A percentile compares a stretch with the other conserved stretches of the same genome.
phyloP scores from a whole-genome alignment of 2,329 filamentous ascomycete genomes.

The Beauveria australis region DNA sequence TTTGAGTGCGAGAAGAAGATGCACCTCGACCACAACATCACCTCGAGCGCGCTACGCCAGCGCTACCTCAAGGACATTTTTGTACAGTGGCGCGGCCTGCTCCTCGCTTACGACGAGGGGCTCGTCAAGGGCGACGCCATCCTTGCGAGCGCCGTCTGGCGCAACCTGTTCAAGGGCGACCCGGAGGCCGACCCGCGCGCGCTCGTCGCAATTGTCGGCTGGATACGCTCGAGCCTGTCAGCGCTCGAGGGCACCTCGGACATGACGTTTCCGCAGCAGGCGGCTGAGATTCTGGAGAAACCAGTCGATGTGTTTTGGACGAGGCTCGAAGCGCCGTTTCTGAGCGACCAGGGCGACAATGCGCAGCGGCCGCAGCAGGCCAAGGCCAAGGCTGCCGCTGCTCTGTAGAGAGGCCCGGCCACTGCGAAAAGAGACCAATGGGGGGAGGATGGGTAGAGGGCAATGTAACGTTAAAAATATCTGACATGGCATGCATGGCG shows the following conservation, averaged over 20 bases:
- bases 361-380: not conserved
- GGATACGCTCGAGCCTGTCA: constrained; percentile 42
- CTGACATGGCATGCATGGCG: not conserved
- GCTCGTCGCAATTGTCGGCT: constrained; percentile 47
- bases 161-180: constrained; percentile 77
- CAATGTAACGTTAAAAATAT: not conserved
- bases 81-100: constrained; percentile 80
- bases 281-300: constrained; percentile 26
- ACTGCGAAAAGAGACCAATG: not conserved
- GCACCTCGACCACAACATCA: constrained; percentile 68
- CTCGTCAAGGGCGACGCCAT: constrained; percentile 68
- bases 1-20: constrained; percentile 79
- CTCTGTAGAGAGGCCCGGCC: not conserved
- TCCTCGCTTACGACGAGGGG: constrained; percentile 79
- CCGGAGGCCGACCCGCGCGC: constrained; percentile 42
- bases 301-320: constrained; percentile 37
- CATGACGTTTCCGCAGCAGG: constrained; percentile 25
- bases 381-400: constrained; percentile 1
- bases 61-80: constrained; percentile 80
- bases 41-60: constrained; percentile 50
- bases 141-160: constrained; percentile 78
- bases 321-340: constrained; percentile 32
- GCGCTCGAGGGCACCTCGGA: constrained; percentile 44
- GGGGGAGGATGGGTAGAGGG: too few relatives aligned
- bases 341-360: constrained; percentile 19